A percentile compares a stretch with the other conserved stretches of the same genome.
Evolutionary conservation across 495 filamentous ascomycete species (phyloP).

Genomic region (Neurospora tetrasperma): DNA sequence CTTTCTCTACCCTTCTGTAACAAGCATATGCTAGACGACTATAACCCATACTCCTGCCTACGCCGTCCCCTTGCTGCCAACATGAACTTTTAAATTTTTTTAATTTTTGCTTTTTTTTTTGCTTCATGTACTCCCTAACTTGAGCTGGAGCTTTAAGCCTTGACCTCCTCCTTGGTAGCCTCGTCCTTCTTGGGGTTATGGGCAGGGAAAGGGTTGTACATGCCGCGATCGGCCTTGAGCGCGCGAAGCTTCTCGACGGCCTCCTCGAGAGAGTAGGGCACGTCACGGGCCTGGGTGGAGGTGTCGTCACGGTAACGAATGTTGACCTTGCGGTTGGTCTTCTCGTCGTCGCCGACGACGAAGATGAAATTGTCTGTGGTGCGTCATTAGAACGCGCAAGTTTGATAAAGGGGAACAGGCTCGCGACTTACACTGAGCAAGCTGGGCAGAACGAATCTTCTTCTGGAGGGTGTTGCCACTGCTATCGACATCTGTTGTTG

Average conservation of each 20-base stretch:
- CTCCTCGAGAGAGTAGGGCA: conserved; percentile 64
- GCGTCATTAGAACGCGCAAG: neutral
- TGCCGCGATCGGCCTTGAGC: conserved; percentile 46
- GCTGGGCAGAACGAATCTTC: conserved; percentile 84
- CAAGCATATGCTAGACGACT: neutral
- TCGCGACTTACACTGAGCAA: conserved; percentile 81
- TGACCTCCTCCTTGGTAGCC: conserved; percentile 3
- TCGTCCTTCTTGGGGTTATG: conserved; percentile 13
- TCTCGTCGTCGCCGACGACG: conserved; percentile 78
- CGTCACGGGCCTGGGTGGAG: conserved; percentile 59
- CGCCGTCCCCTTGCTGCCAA: neutral
- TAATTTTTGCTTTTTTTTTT: neutral
- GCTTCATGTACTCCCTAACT: neutral
- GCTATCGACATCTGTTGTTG: conserved; percentile 62
- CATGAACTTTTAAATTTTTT: neutral
- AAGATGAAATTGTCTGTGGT: conserved; percentile 30
- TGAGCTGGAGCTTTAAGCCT: conserved; percentile 5
- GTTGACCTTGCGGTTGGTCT: conserved; percentile 67
- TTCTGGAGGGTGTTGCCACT: conserved; percentile 90
- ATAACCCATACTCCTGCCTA: neutral
- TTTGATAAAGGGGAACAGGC: neutral
- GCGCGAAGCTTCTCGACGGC: conserved; percentile 60
- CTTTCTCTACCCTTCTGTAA: neutral
- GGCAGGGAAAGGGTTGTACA: conserved; percentile 27
- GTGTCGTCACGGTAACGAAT: conserved; percentile 85